Conservation (phyloP, 2,329 filamentous ascomycete genomes). For the Tolypocladium pustulatum region DNA sequence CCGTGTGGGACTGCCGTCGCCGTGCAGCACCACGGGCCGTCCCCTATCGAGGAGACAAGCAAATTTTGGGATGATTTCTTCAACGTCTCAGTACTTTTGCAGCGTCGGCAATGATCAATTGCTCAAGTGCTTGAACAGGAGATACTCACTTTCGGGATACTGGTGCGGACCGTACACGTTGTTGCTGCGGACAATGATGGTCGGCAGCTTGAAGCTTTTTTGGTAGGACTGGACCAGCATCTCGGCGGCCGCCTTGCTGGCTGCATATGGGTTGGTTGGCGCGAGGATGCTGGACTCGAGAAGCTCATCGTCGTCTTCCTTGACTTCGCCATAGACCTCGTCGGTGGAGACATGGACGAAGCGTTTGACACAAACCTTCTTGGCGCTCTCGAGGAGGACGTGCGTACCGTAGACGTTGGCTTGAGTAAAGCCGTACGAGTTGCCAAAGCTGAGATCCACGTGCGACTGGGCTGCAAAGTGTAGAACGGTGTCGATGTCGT, state of each 20-base stretch:
- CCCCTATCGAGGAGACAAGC: constrained; percentile 58
- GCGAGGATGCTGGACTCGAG: constrained; percentile 64
- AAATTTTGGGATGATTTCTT: constrained; percentile 80
- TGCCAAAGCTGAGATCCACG: constrained; percentile 73
- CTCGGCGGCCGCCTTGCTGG: constrained; percentile 71
- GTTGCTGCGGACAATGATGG: constrained; percentile 72
- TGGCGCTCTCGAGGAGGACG: constrained; percentile 66
- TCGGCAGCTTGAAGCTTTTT: constrained; percentile 71
- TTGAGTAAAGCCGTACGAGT: constrained; percentile 71
- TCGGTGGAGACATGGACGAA: constrained; percentile 81
- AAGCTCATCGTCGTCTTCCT: constrained; percentile 59
- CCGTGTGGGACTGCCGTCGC: constrained; percentile 63
- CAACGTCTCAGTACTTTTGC: neutral
- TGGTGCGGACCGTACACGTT: constrained; percentile 82
- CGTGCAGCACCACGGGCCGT: constrained; percentile 62
- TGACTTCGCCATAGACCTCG: constrained; percentile 76
- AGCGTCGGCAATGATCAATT: neutral
- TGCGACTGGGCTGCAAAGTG: constrained; percentile 83
- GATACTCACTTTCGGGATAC: constrained; percentile 63
- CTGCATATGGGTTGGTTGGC: constrained; percentile 74
- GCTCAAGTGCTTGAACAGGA: constrained; percentile 1
- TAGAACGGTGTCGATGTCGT: constrained; percentile 69
- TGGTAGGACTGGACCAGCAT: constrained; percentile 83
- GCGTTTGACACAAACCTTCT: constrained; percentile 57
- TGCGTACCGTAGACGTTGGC: constrained; percentile 82